Base-by-base conservation (phyloP, 192 early-diverging fungal genomes). In the Radiomyces spectabilis region DNA sequence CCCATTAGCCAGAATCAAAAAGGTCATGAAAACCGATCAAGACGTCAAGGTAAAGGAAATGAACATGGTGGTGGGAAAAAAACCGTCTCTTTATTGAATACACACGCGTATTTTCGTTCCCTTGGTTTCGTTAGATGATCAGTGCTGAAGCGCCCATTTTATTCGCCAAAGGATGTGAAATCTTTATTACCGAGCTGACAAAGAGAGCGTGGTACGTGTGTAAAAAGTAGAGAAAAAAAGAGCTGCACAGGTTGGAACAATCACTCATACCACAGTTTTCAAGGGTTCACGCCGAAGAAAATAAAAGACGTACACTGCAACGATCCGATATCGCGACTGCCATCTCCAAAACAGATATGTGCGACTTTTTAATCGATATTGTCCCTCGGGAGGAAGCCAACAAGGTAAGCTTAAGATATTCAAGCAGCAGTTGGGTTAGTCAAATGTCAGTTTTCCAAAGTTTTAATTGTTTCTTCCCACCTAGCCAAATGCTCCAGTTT, bases 21-120 rank as follows among this genome's bases (percentile, higher is more conserved):
- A 95, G 63, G 92, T 98, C 31, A 98, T 98, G 95, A 98, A 98
- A 76, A 84, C 86, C 10, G 95, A 98, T 59, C 88, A 93, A 32
- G 92, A 98, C 64, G 93, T 92, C 21, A 94, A 94, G 76, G 86
- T 86, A 72, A 38, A 56, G 22, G 7, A 22, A 5, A 35, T 2
- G 44, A 3, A 33, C 31, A 18, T 21, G 24, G 44, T 26, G 22
- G 42, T 42, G 10, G 13, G 13, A 41, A 41, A 18, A 31, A 10
- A 39, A 33, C 19, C 8, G 18, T 67, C 16, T 31, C 27, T 21
- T 41, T 56, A 8, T 16, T 27, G 21, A n/a, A 33, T 25, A 38
- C 15, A 39, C 10, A 27, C 18, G 16, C 46, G 21, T 59, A 21
- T 38, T 3, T 1, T 39, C 29, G 21, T 46, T 52, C 48, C 47